Base-by-base conservation (phyloP, 305 asterid species). In the Solanum chacoense region DNA sequence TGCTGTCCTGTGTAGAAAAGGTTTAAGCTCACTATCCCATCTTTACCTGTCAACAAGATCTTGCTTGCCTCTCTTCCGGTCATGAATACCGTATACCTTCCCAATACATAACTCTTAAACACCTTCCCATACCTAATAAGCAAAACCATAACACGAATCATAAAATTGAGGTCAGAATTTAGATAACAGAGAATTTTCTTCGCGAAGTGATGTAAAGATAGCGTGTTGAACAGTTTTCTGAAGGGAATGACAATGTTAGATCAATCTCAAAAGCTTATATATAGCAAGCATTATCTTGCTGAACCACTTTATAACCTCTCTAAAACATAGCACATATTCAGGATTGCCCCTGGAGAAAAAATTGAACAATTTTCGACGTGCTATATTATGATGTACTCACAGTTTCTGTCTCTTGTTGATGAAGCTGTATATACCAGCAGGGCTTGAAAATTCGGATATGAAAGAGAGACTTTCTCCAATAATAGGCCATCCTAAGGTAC, bases 401-500 rank as follows among this genome's bases (percentile, higher is more conserved):
- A 92, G 92, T 89, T 94, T 88, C 89, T 95, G 98, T 90, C 98
- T 93, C 89, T 92, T 92, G 71, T 94, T 94, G 93, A 95, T 91
- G 95, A 96, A 96, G 93, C 94, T 95, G 87, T 89, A 93, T 87
- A 96, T 92, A 26, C 98, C 94, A 18, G 94, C 94, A 11, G 97
- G 94, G 86, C 93, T 95, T 7, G 95, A 92, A 75, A 96, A 96
- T 77, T 94, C 93, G 6, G 97, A 89, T 50, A 96, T 85, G 92
- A 96, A 96, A 8, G 96, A 91, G 88, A 94, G 89, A 42, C 95
- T 95, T 89, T 96, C 98, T 55, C 98, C 98, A 6, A 93, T 88
- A 28, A 96, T 24, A n/a, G 98, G 98, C 98, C 96, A 96, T 16
- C 98, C 98, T 37, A 96, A 90, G 88, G 92, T 93, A 22, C 98